A percentile compares a stretch with the other conserved stretches of the same genome.
phyloP scores from a whole-genome alignment of 2,329 filamentous ascomycete genomes.

The Calonectria fujianensis region DNA sequence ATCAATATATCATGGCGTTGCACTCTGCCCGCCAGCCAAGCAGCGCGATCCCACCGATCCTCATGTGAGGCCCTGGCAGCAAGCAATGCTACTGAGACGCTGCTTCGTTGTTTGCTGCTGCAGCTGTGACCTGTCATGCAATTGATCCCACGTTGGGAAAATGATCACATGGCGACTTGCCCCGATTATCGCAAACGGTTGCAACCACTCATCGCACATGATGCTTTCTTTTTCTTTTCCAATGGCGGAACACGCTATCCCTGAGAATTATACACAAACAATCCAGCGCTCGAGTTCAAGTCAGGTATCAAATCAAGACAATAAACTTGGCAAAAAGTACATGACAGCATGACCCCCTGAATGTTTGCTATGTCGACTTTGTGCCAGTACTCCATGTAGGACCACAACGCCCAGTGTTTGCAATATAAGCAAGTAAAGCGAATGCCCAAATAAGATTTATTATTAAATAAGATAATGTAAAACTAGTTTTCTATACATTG shows the following conservation, averaged over 20 bases:
- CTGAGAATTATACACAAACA: neutral
- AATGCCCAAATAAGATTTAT: neutral
- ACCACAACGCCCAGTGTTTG: no score
- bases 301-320: neutral
- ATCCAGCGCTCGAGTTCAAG: neutral
- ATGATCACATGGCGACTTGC: neutral
- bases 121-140: neutral
- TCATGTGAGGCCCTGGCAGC: neutral
- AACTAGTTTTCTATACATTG: neutral
- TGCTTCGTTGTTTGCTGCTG: neutral
- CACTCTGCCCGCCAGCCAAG: neutral
- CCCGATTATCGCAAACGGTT: neutral
- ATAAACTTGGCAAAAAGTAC: neutral
- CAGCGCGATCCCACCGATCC: neutral
- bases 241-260: neutral
- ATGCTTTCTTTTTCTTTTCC: neutral
- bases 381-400: neutral
- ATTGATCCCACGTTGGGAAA: neutral
- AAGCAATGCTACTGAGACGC: neutral
- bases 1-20: neutral
- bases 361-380: neutral
- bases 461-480: neutral
- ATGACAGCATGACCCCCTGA: neutral
- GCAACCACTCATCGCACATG: neutral
- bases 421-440: neutral